phyloP scores from a whole-genome alignment of 352 stramenopile genomes.

The Pythium apleroticum region DNA sequence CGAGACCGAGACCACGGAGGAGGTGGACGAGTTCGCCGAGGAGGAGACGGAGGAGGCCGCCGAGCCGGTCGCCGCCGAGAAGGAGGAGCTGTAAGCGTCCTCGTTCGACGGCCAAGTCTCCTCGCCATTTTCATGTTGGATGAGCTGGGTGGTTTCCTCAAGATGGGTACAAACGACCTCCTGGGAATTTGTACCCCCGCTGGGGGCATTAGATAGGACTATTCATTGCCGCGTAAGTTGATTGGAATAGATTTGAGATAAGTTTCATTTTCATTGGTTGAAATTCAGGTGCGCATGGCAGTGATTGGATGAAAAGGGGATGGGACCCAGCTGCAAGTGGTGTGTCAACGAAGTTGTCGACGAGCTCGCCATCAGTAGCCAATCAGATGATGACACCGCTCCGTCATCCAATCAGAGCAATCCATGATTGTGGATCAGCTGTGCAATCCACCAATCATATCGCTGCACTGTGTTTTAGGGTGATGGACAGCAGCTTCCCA shows the following conservation, averaged over 20 bases:
- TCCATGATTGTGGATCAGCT: neutral
- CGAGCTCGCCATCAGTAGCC: neutral
- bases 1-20: conserved; percentile 29
- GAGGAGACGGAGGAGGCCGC: conserved; percentile 52
- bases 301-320: neutral
- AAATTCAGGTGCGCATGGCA: neutral
- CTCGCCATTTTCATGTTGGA: too few species aligned
- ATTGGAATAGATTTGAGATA: conserved; percentile 17
- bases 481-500: neutral
- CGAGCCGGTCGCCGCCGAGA: conserved; percentile 14
- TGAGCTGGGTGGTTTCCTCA: neutral
- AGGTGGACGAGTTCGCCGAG: conserved; percentile 31
- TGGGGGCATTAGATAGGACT: conserved; percentile 8
- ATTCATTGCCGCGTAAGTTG: conserved; percentile 5
- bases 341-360: neutral
- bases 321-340: neutral
- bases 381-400: neutral
- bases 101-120: too few species aligned
- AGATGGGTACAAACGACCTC: neutral
- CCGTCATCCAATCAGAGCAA: neutral
- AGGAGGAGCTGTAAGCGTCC: conserved; percentile 30
- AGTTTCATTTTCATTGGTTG: neutral
- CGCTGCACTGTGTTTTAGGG: neutral
- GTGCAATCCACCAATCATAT: neutral
- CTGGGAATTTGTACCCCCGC: conserved; percentile 3